Base-by-base conservation (phyloP, 164 flowering plant species). In the Aristolochia californica region DNA sequence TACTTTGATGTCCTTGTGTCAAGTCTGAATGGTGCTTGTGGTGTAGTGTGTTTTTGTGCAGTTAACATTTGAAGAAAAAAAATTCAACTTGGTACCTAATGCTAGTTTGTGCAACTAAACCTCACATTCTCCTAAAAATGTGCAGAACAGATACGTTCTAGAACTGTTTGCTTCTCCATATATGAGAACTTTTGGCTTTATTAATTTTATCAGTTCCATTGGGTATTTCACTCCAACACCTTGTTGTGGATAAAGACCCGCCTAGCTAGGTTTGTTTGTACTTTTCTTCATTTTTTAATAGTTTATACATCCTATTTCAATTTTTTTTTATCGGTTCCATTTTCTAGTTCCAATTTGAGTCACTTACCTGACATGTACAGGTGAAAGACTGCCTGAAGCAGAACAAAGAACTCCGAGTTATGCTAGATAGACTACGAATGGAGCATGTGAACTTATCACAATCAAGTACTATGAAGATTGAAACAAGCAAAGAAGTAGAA, bases 371-470 rank as follows among this genome's bases (percentile, higher is more conserved):
- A 23, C 27, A 55, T 45, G 52, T 65, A 52, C 72, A 91, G 98
- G 85, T 88, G 68, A 87, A 84, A 70, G 88, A 80, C 55, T 86
- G 96, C 63, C 81, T 91, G 11, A 77, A 79, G 71, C 87, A 85
- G 77, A 86, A 88, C 70, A 87, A 87, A 55, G 97, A 83, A 66
- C 95, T 93, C 20, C 88, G 94, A 26, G 66, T 59, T 43, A 45
- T 72, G 62, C 69, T 87, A 48, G 84, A 78, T 62, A 78, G 78
- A 66, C 62, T 91, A 65, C 78, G 97, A 80, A 68, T 54, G 17
- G 95, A 88, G 38, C 89, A 91, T 45, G 77, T 81, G 45, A 74
- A 48, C 62, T 18, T 51, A 11, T 60, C 57, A 58, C 58, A 58
- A 54, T 21, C 40, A 17, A 75, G 48, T 57, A 68, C 50, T 44